These are phyloP conservation scores for Pistacia atlantica DNA, from an alignment of 345 rosid species.

Conservation along the genomic window DNA sequence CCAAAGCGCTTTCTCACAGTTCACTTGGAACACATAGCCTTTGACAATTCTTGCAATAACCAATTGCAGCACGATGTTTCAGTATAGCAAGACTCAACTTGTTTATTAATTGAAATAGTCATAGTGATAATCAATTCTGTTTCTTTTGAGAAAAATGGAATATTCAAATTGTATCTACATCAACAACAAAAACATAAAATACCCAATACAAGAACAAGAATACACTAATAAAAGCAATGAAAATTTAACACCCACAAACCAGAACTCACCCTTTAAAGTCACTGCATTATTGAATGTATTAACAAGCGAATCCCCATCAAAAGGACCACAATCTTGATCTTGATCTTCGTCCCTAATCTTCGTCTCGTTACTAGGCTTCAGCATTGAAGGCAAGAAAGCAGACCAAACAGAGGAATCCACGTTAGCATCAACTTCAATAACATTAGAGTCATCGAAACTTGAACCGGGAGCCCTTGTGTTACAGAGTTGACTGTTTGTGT, in stretches of 20 bases:
- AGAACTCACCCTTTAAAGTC: slow-evolving; percentile 40
- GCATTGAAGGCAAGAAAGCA: slow-evolving; percentile 73
- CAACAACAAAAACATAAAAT: too few relatives aligned
- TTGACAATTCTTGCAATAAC: background rate
- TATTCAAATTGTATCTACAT: too few relatives aligned
- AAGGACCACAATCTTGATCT: slow-evolving; percentile 26
- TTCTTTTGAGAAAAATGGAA: background rate
- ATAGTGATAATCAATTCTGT: background rate
- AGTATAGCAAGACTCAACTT: too few relatives aligned
- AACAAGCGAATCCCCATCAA: slow-evolving; percentile 30
- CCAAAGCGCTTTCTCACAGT: background rate
- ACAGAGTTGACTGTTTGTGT: slow-evolving; percentile 63
- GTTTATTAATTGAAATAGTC: background rate
- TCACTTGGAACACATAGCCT: background rate
- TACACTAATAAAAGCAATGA: background rate
- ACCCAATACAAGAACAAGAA: background rate
- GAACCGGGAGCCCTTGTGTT: slow-evolving; percentile 57
- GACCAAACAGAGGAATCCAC: slow-evolving; percentile 68
- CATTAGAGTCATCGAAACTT: slow-evolving; percentile 52
- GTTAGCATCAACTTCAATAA: slow-evolving; percentile 37
- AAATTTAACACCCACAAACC: background rate
- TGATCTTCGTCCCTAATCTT: slow-evolving; percentile 43
- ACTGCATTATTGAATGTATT: slow-evolving; percentile 29
- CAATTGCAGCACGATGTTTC: background rate
- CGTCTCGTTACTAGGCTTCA: slow-evolving; percentile 55